Evolutionary conservation across 768 basidiomycete genomes (phyloP), one percentile per base, ranked within the genome.

Genomic region (Hysterangium stoloniferum): DNA sequence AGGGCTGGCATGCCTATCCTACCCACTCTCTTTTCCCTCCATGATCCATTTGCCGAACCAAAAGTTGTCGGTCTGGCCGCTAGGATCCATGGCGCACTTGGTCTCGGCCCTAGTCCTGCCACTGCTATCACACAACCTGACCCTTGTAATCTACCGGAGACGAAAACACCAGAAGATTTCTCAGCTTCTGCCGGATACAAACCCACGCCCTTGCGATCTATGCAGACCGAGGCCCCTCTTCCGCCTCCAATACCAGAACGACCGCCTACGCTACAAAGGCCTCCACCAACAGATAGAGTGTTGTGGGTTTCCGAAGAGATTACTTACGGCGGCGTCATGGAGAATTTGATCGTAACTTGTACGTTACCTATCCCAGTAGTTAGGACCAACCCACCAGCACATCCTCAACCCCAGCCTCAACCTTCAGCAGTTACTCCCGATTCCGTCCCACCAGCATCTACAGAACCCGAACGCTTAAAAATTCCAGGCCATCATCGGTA

Each of bases 11-110:
- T 88, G 33, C 70, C 75, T 15, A 71, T 79, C 0, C 70, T 90
- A n/a, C 86, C 89, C 0, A 88, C 86, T 12, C 76, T 91, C 22
- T 91, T 90, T 64, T 79, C 84, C 15, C 69, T 92, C 54, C 83
- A 81, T 7, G 84, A 78, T 57, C 82, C 87, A 0, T 84, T 88
- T 45, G 71, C 84, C 2, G 89, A 91, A 64, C 76, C 85, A 43
- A 73, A 77, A 20, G 75, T 82, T 7, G 77, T 90, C 13, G 86
- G 86, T 5, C 62, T 84, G 42, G 82, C 86, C 1, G 64, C 68
- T 3, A 78, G 79, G 0, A 82, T 88, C 24, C 57, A 75, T 2
- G 77, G 77, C 6, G 76, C 74, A 31, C 60, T 69, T 52, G 63
- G 15, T 11, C 38, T 54, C 43, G 50, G 31, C 20, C 28, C 54